Percentiles rank a stretch among this genome's conserved stretches.
phyloP scores from a whole-genome alignment of 176 grass and related monocot genomes.

The Triticum timopheevii region DNA sequence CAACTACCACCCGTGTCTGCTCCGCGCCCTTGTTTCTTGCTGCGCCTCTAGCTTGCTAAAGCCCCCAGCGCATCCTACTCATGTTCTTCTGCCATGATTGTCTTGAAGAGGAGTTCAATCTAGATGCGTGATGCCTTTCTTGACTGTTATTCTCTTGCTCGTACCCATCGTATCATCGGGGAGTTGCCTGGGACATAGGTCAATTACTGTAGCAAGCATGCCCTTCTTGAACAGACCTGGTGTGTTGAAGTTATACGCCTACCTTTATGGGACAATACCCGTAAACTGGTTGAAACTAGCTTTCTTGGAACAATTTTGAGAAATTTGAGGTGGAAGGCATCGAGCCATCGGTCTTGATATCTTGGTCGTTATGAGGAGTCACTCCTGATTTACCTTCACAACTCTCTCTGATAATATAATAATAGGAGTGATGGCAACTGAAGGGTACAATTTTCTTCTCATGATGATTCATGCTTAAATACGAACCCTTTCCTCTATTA shows the following conservation, averaged over 20 bases:
- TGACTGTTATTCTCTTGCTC: background rate
- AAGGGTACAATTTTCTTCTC: background rate
- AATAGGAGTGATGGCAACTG: background rate
- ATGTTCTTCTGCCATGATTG: background rate
- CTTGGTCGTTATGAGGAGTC: background rate
- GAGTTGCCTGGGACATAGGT: background rate
- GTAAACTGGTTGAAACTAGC: background rate
- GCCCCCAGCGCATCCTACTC: background rate
- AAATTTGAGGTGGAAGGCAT: background rate
- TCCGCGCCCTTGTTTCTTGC: background rate
- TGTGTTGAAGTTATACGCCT: background rate
- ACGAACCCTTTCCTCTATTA: background rate
- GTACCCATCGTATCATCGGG: background rate
- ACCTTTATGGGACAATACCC: background rate
- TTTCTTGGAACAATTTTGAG: background rate
- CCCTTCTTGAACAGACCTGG: background rate
- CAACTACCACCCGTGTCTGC: background rate
- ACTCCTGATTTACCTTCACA: background rate
- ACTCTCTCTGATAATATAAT: background rate
- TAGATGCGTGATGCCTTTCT: background rate
- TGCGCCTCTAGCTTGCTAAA: background rate
- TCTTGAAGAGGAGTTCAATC: background rate
- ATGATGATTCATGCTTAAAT: conserved; percentile 2
- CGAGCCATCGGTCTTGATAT: background rate
- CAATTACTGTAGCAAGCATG: background rate